A percentile compares a stretch with the other conserved stretches of the same genome.
These are phyloP conservation scores for Groenewaldozyma auringiensis DNA, from an alignment of 1,139 yeast genomes.

Conservation along the genomic window DNA sequence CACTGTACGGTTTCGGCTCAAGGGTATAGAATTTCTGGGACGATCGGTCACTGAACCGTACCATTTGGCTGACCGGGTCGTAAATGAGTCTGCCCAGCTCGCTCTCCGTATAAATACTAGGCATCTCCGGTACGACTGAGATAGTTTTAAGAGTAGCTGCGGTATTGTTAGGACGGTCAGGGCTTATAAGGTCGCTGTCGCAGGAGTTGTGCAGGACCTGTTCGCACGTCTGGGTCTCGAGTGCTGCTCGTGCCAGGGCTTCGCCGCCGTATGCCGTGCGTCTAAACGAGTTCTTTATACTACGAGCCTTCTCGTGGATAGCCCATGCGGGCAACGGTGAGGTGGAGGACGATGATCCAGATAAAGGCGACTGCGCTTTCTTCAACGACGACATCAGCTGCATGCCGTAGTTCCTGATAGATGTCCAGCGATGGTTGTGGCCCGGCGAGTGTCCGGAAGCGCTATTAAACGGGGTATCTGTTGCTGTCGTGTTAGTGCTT, in stretches of 20 bases:
- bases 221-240: neutral
- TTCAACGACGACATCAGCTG: neutral
- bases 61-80: conserved; percentile 6
- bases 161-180: neutral
- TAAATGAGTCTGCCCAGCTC: conserved; percentile 4
- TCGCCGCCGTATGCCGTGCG: neutral
- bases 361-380: neutral
- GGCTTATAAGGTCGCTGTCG: neutral
- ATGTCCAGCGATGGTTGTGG: neutral
- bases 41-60: neutral
- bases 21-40: neutral
- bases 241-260: neutral
- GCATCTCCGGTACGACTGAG: neutral
- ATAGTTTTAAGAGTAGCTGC: neutral
- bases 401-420: neutral
- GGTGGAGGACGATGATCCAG: neutral
- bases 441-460: conserved; percentile 14
- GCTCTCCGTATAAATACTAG: neutral
- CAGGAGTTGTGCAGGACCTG: neutral
- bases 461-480: conserved; percentile 15
- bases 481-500: neutral
- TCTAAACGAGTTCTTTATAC: neutral
- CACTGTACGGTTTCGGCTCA: neutral
- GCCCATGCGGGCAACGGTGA: too few species aligned
- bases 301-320: neutral